Conservation (phyloP, 345 rosid species). For the Luvunga scandens region DNA sequence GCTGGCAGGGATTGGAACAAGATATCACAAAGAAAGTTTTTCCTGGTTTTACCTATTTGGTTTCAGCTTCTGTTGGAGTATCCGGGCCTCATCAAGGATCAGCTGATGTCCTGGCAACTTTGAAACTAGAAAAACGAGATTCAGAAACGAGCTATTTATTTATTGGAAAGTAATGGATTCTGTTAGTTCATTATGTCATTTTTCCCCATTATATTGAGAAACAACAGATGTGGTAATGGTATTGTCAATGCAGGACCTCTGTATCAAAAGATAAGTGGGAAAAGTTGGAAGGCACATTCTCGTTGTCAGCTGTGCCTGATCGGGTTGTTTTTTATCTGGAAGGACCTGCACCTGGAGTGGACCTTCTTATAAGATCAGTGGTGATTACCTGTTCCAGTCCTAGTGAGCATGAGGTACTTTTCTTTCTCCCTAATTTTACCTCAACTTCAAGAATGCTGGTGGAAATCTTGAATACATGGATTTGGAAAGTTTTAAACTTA, state of each 20-base stretch:
- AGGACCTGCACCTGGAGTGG: conserved; percentile 87
- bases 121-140: conserved; percentile 55
- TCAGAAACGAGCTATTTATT: conserved; percentile 48
- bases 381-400: conserved; percentile 48
- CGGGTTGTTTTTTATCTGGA: conserved; percentile 76
- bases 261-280: conserved; percentile 66
- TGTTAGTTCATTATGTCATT: conserved; percentile 9
- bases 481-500: background rate
- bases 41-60: conserved; percentile 51
- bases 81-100: conserved; percentile 58
- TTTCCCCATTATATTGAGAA: background rate
- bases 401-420: conserved; percentile 41
- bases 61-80: conserved; percentile 73
- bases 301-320: conserved; percentile 57
- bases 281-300: conserved; percentile 73
- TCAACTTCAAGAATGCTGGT: background rate
- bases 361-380: conserved; percentile 71
- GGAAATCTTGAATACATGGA: background rate
- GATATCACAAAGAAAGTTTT: conserved; percentile 69
- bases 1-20: conserved; percentile 97
- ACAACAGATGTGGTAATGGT: background rate
- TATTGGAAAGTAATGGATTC: conserved; percentile 71
- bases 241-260: conserved; percentile 48
- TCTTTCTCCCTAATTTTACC: background rate
- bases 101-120: conserved; percentile 70